phyloP scores from a whole-genome alignment of 139 green algal species.

The Coelastrella sp. region DNA sequence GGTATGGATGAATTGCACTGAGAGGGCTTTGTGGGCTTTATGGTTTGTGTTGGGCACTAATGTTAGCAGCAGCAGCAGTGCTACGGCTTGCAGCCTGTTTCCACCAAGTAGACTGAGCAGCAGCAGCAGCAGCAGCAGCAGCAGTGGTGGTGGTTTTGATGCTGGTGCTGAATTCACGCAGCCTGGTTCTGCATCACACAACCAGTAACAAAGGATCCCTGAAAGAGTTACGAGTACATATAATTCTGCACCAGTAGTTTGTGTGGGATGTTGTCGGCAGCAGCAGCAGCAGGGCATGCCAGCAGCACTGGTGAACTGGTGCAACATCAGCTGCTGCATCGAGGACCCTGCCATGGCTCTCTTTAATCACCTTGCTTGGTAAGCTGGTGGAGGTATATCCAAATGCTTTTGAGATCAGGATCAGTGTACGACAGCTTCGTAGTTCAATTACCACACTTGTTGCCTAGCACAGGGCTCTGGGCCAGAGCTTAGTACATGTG shows the following conservation, averaged over 20 bases:
- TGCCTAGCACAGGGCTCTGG: too few species aligned
- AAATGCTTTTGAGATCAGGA: too few species aligned
- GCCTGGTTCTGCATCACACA: constrained; percentile 1
- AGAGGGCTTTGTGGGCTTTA: neutral
- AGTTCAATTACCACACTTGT: too few species aligned
- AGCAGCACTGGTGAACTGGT: neutral
- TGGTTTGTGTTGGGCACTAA: neutral
- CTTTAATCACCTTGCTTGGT: neutral
- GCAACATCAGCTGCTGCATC: neutral
- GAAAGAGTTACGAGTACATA: neutral
- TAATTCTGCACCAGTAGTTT: neutral
- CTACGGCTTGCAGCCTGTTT: too few species aligned
- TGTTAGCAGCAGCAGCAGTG: neutral
- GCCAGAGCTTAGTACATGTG: neutral
- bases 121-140: neutral
- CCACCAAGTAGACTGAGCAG: neutral
- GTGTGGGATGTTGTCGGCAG: neutral
- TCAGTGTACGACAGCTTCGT: too few species aligned
- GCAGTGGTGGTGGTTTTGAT: constrained; percentile 4
- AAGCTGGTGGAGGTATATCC: neutral
- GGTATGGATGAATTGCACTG: neutral
- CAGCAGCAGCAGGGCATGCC: neutral
- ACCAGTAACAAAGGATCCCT: neutral
- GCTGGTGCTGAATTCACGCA: constrained; percentile 21
- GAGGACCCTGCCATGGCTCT: neutral